Evolutionary conservation across 257 asterid species (phyloP), one percentile per base, ranked within the genome.

Genomic region (Apocynum venetum): DNA sequence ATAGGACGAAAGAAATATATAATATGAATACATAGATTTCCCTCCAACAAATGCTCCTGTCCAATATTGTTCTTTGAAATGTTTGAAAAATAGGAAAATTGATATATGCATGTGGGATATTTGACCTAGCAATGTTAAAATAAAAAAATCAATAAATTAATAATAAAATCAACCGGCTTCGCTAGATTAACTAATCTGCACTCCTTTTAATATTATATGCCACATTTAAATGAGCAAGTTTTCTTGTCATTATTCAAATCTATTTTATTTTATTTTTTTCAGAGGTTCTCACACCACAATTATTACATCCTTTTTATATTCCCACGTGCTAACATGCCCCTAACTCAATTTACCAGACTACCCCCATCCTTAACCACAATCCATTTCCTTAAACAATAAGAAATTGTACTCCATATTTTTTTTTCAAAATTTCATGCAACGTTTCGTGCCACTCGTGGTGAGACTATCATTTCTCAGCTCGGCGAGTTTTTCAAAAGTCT

Each of bases 271-370:
- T 51, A 12, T 51, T 51, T 48, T 48, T 51, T 15, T 4, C 1
- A 13, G 3, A 63, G 44, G 41, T 63, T 46, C 51, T 46, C 41
- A 40, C 25, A 4, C 55, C 41, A 11, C 53, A 71, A 55, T 71
- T 71, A 35, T 48, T 35, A 63, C 44, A 3, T 25, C 4, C 14
- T 43, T 25, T 59, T 10, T 0, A 59, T 57, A 74, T 74, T 65
- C 57, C 40, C 78, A 74, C 78, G 77, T 74, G 77, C 56, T 74
- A 55, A 73, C 53, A 73, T 41, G 36, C 6, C 41, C 9, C 4
- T 20, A 3, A 55, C 9, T n/a, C n/a, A 10, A 41, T 4, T 57
- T 15, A 36, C 36, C 48, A 5, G 11, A 35, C 10, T 46, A 48
- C 63, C 40, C 44, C 20, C 48, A 17, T 76, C 7, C 79, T 76